Evolutionary conservation across 176 grass and related monocot genomes (phyloP), one percentile per base, ranked within the genome.

Genomic region (Aegilops longissima): DNA sequence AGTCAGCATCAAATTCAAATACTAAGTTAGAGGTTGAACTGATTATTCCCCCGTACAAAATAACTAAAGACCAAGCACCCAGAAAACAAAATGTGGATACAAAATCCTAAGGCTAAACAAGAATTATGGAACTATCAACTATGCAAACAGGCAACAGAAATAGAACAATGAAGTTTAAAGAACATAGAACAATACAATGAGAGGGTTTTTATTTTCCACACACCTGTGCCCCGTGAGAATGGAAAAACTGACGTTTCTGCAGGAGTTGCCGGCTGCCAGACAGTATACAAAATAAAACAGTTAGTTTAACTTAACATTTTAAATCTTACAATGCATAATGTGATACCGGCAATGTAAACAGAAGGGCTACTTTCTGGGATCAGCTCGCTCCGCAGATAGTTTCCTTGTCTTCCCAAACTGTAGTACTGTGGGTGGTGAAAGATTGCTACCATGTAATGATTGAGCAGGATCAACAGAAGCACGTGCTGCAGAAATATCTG

Each of bases 331-430:
- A 65, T 70, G 18, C 65, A 45, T 73, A 71, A 56, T 29, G 87
- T 38, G 12, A 54, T 85, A 87, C 66, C 31, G 17, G 85, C 61
- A 75, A 59, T n/a, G 45, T 89, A 83, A 76, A 70, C 35, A 45
- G 35, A 85, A 78, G 77, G 88, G 51, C 36, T 83, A 96, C 97
- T 99, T 99, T 88, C 97, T 94, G 52, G 97, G 94, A 84, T 99
- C 94, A 91, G 97, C 83, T 87, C 94, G 87, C 79, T 99, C 92
- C 40, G 71, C 80, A 86, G 97, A 99, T 88, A 96, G 77, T 82
- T 96, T 99, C 74, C 94, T 92, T 54, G 90, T 96, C 89, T 99
- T 99, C 27, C 91, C 92, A 90, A 99, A 99, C 71, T 99, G 97
- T 27, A 99, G 85, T 38, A 99, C 89, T 77, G 89, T 94, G 12